These are phyloP conservation scores for Mallotus repandus DNA, from an alignment of 441 rosid species.

Conservation along the genomic window DNA sequence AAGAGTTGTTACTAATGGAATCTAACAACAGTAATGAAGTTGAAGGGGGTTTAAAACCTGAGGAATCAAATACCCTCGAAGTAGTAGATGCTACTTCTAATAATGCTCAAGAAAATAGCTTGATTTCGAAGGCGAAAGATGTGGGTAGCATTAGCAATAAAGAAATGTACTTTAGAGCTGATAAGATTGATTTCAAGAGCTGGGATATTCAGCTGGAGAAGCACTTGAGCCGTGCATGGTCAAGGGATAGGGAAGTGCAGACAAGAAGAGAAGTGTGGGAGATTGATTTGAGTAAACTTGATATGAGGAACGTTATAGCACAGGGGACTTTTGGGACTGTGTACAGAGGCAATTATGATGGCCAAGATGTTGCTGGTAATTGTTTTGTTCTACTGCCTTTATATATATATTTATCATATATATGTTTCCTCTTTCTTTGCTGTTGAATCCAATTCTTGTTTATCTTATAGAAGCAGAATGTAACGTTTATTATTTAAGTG, in stretches of 20 bases:
- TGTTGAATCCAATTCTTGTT: neutral
- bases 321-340: conserved; percentile 82
- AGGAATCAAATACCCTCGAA: conserved; percentile 13
- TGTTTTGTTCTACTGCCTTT: neutral
- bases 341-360: conserved; percentile 63
- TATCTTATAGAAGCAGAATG: neutral
- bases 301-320: conserved; percentile 53
- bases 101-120: conserved; percentile 18
- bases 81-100: conserved; percentile 7
- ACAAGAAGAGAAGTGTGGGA: conserved; percentile 68
- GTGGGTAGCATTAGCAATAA: conserved; percentile 42
- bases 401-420: no score
- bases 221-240: conserved; percentile 74
- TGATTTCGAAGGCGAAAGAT: conserved; percentile 38
- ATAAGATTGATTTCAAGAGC: conserved; percentile 71
- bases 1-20: conserved; percentile 27
- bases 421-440: no score
- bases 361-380: conserved; percentile 80
- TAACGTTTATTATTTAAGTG: neutral
- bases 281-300: conserved; percentile 74
- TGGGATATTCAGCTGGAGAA: conserved; percentile 81
- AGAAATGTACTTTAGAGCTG: conserved; percentile 59
- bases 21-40: conserved; percentile 27
- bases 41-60: conserved; percentile 23
- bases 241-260: conserved; percentile 49